Percentiles rank a stretch among this genome's conserved stretches.
These are phyloP conservation scores for Breviolum minutum DNA, from an alignment of 73 alveolate genomes.

Conservation along the genomic window DNA sequence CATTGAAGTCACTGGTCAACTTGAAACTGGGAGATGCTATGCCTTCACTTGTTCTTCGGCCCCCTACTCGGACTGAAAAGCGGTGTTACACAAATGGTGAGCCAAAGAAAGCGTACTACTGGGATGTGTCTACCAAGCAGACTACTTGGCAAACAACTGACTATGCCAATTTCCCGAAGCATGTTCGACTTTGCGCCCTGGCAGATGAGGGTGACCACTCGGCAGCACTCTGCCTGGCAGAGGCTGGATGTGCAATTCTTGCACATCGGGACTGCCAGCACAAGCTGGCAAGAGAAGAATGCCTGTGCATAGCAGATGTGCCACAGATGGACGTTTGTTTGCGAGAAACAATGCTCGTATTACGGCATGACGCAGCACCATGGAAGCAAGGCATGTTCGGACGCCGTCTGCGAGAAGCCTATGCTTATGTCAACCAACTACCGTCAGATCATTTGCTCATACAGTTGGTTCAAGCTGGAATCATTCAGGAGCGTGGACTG, in stretches of 20 bases:
- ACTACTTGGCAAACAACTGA: neutral
- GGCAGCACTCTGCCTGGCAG: neutral
- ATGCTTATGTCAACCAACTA: neutral
- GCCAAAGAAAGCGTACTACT: neutral
- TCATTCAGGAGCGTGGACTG: neutral
- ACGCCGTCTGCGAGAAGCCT: neutral
- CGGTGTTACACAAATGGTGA: neutral
- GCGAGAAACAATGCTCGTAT: neutral
- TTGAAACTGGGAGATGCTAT: neutral
- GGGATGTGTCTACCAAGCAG: neutral
- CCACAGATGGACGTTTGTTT: neutral
- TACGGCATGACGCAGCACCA: neutral
- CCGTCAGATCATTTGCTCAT: neutral
- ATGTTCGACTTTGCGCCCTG: neutral
- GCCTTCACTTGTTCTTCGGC: neutral
- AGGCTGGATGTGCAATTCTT: neutral
- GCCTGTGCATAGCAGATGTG: neutral
- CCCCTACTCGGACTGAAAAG: neutral
- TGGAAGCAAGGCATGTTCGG: neutral
- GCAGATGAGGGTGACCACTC: neutral
- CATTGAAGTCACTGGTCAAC: neutral
- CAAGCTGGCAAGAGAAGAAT: conserved; percentile 8
- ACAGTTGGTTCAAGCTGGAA: neutral
- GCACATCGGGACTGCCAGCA: neutral
- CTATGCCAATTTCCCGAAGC: neutral